Evolutionary conservation across 2,329 filamentous ascomycete genomes (phyloP).

Genomic region (Calonectria crousiana): DNA sequence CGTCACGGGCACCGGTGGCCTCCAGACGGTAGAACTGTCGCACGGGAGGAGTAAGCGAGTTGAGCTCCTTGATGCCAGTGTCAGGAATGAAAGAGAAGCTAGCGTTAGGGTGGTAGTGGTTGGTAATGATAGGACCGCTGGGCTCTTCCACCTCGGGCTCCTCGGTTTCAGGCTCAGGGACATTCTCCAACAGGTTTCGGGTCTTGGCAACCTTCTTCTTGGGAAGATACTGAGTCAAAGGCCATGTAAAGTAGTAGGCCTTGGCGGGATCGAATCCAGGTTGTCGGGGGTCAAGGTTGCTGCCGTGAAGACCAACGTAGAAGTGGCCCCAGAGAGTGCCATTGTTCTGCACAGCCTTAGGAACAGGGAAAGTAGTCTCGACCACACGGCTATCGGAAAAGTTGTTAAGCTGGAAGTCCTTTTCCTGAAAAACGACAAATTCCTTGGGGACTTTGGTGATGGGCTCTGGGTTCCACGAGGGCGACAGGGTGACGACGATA

Average conservation of each 20-base stretch:
- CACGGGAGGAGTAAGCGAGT: constrained; percentile 77
- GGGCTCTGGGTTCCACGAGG: constrained; percentile 76
- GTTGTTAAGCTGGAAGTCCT: constrained; percentile 82
- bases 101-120: constrained; percentile 96
- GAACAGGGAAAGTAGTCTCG: constrained; percentile 82
- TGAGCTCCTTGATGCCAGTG: constrained; percentile 76
- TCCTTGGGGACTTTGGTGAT: constrained; percentile 75
- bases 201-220: constrained; percentile 93
- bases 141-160: constrained; percentile 66
- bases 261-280: constrained; percentile 78
- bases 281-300: constrained; percentile 79
- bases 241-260: constrained; percentile 86
- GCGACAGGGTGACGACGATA: constrained; percentile 86
- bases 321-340: constrained; percentile 96
- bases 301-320: constrained; percentile 83
- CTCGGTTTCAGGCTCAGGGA: constrained; percentile 52
- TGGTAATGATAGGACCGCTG: constrained; percentile 78
- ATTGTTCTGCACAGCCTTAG: constrained; percentile 86
- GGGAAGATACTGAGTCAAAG: constrained; percentile 88
- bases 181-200: constrained; percentile 81
- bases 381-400: constrained; percentile 82
- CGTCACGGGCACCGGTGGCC: constrained; percentile 83
- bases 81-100: constrained; percentile 89
- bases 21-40: constrained; percentile 86
- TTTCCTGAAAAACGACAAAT: constrained; percentile 82